Evolutionary conservation across 2,329 filamentous ascomycete species (phyloP), one percentile per base, ranked within the genome.

Genomic region (Fusarium sp.): DNA sequence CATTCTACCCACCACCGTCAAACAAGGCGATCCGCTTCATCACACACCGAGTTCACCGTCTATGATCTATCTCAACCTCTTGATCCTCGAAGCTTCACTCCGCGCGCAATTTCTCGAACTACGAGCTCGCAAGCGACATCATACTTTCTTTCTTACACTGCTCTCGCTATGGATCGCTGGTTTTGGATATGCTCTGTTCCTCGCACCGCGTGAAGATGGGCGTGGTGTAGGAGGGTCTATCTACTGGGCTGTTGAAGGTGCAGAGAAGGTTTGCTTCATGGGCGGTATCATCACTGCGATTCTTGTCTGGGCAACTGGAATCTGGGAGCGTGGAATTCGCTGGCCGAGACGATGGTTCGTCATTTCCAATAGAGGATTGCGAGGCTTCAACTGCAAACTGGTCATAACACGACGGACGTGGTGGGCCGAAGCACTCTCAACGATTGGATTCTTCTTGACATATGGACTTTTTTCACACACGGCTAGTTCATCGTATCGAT

Each of bases 11-110:
- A 75, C 83, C 71, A 73, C 83, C 74, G 76, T 75, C 74, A 87
- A 86, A 75, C 81, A 85, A 32, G 83, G 84, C 78, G 94, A 97
- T 79, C 93, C 94, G 32, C 88, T 95, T 69, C 91, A 90, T 75
- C 90, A 91, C 68, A 90, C 95, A 18, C 95, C 95, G n/a, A 95
- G 93, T 78, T 94, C 93, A 18, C 95, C 95, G 48, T 93, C 94
- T 59, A 96, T 97, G 85, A 98, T 99, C 78, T 99, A 99, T 83
- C 90, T 99, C 77, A 99, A 99, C 82, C 91, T 99, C 27, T 89
- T 99, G 64, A 97, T 99, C 76, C 93, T 99, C 81, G 96, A 99
- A 81, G 94, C 94, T 52, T 97, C 94, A 8, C 86, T 99, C 38
- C 93, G 96, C 72, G 91, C 94, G 27, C 96, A 99, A 77, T 98